A percentile compares a stretch with the other conserved stretches of the same genome.
These are phyloP conservation scores for Butyriboletus loyo DNA, from an alignment of 768 basidiomycete genomes.

Conservation along the genomic window DNA sequence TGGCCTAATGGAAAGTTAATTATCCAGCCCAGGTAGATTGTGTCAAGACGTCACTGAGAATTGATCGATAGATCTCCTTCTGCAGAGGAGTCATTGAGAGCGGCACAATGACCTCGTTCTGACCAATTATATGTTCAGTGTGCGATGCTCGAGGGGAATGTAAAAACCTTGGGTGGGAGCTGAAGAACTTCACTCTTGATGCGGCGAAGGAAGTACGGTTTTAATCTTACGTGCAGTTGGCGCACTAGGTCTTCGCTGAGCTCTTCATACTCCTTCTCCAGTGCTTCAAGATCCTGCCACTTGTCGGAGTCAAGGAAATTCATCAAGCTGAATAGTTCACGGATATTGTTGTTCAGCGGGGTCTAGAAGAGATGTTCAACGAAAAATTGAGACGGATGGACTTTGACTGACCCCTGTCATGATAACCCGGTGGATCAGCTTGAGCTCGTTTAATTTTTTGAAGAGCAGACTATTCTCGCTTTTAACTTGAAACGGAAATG, in stretches of 20 bases:
- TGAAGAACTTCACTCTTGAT: constrained; percentile 91
- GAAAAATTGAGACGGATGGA: not conserved
- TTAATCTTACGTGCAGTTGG: constrained; percentile 71
- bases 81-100: constrained; percentile 85
- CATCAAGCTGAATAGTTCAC: constrained; percentile 96
- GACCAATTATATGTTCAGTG: constrained; percentile 4
- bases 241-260: constrained; percentile 79
- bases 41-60: constrained; percentile 53
- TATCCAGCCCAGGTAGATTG: constrained; percentile 15
- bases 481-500: constrained; percentile 58
- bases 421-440: constrained; percentile 74
- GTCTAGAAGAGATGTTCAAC: constrained; percentile 46
- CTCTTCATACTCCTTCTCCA: constrained; percentile 73
- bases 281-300: constrained; percentile 71
- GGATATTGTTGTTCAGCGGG: constrained; percentile 94
- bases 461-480: constrained; percentile 78
- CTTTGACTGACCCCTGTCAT: constrained; percentile 72
- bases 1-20: constrained; percentile 46
- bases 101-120: constrained; percentile 92
- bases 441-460: constrained; percentile 77
- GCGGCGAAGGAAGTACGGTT: constrained; percentile 91
- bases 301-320: constrained; percentile 83
- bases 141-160: not conserved
- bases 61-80: constrained; percentile 82
- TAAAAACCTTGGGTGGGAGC: constrained; percentile 81